Percentiles rank a stretch among this genome's conserved stretches.
These are phyloP conservation scores for Fonsecaea pugnacius DNA, from an alignment of 2,329 filamentous ascomycete species.

Conservation along the genomic window DNA sequence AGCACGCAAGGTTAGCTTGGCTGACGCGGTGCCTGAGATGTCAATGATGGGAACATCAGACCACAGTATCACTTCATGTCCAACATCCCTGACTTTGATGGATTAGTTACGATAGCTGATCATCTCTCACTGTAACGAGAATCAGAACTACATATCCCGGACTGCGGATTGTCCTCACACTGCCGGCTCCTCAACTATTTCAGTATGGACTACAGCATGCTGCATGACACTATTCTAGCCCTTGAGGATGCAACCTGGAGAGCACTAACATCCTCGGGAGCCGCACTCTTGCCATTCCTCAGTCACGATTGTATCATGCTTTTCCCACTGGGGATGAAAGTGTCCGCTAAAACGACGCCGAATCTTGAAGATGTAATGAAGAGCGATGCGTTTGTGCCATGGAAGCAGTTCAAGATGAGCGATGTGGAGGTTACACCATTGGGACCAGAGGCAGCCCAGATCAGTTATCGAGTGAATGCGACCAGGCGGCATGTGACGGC, in stretches of 20 bases:
- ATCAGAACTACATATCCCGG: not conserved
- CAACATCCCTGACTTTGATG: not conserved
- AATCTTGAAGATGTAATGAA: constrained; percentile 37
- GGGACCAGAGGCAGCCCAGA: constrained; percentile 33
- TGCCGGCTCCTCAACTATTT: not conserved
- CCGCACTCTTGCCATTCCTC: constrained; percentile 35
- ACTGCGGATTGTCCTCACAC: not conserved
- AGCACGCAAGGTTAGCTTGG: constrained; percentile 17
- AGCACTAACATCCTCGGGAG: constrained; percentile 32
- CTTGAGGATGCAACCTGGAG: constrained; percentile 38
- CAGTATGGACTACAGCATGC: constrained; percentile 26
- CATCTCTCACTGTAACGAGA: not conserved
- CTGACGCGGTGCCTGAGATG: constrained; percentile 9
- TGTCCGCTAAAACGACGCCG: constrained; percentile 31
- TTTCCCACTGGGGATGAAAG: constrained; percentile 36
- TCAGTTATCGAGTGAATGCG: constrained; percentile 36
- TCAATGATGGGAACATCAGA: not conserved
- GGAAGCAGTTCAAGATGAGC: constrained; percentile 33
- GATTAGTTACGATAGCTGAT: not conserved
- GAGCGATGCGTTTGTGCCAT: constrained; percentile 38
- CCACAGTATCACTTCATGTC: not conserved
- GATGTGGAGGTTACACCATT: constrained; percentile 34
- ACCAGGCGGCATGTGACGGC: constrained; percentile 31
- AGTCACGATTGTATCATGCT: constrained; percentile 36
- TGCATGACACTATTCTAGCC: constrained; percentile 32